These are phyloP conservation scores for Ceratocystis smalleyi DNA, from an alignment of 2,329 filamentous ascomycete species.

Conservation along the genomic window DNA sequence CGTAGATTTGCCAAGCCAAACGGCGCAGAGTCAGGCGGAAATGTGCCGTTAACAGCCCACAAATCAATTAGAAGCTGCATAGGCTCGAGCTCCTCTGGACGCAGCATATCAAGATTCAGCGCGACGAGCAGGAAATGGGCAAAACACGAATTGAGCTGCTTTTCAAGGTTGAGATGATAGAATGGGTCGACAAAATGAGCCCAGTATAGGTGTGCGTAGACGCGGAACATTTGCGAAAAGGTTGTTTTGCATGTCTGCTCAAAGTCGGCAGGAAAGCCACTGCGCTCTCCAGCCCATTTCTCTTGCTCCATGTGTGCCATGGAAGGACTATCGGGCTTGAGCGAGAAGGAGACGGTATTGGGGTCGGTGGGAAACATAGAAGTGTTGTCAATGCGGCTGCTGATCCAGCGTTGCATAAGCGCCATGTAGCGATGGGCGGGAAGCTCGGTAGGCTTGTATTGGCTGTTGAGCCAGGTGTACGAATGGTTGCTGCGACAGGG, in stretches of 20 bases:
- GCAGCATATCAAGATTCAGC: constrained; percentile 53
- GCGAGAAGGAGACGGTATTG: constrained; percentile 38
- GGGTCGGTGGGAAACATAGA: constrained; percentile 65
- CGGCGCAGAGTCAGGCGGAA: constrained; percentile 46
- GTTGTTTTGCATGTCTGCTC: constrained; percentile 65
- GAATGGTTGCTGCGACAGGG: constrained; percentile 47
- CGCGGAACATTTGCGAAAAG: constrained; percentile 79
- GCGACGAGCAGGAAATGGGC: constrained; percentile 55
- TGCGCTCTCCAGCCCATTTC: constrained; percentile 64
- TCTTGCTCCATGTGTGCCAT: constrained; percentile 31
- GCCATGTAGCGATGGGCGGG: constrained; percentile 71
- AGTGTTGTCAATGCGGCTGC: constrained; percentile 64
- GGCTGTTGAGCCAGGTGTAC: constrained; percentile 72
- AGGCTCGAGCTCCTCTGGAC: constrained; percentile 63
- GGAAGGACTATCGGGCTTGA: constrained; percentile 34
- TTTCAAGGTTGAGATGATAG: constrained; percentile 52
- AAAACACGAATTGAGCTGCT: constrained; percentile 58
- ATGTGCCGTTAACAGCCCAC: constrained; percentile 60
- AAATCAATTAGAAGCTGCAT: constrained; percentile 71
- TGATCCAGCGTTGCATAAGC: constrained; percentile 74
- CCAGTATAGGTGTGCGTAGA: constrained; percentile 81
- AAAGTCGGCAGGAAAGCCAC: constrained; percentile 66
- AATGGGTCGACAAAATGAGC: constrained; percentile 62
- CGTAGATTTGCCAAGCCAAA: constrained; percentile 36
- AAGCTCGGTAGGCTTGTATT: constrained; percentile 60